These are phyloP conservation scores for Salvia hispanica DNA, from an alignment of 257 asterid genomes.

Conservation along the genomic window DNA sequence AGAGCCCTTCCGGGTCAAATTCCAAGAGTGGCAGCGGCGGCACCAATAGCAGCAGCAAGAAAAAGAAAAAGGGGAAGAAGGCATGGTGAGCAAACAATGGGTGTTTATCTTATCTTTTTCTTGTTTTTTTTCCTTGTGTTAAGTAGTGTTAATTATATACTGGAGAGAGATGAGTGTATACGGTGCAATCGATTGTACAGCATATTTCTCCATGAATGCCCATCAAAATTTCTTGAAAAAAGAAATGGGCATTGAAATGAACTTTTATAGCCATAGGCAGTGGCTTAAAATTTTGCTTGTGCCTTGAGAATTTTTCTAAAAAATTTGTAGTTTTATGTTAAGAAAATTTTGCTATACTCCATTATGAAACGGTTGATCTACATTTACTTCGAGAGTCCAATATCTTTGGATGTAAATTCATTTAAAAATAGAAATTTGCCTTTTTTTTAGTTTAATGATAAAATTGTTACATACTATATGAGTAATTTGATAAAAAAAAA, in stretches of 20 bases:
- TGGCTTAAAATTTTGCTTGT: conserved; percentile 26
- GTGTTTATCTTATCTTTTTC: no score
- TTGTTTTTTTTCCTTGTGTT: background rate
- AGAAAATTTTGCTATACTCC: background rate
- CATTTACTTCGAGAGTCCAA: no score
- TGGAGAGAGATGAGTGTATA: conserved; percentile 28
- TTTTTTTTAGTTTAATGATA: no score
- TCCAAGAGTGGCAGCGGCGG: conserved; percentile 44
- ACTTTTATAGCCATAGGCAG: conserved; percentile 2
- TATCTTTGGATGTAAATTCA: no score
- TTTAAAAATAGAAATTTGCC: no score
- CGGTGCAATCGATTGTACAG: conserved; percentile 32
- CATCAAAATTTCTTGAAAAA: background rate
- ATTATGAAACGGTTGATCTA: no score
- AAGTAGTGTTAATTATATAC: conserved; percentile 38
- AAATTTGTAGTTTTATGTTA: background rate
- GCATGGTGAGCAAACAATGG: conserved; percentile 41
- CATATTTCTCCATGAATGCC: conserved; percentile 27
- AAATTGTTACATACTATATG: no score
- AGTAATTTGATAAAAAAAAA: no score
- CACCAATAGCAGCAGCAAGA: conserved; percentile 49
- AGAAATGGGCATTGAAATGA: conserved; percentile 10
- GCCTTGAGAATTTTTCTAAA: background rate
- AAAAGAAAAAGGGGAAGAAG: conserved; percentile 86
- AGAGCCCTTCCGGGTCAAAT: conserved; percentile 36